Evolutionary conservation across 192 early-diverging fungal genomes (phyloP).

Genomic region (Endogone sp.): DNA sequence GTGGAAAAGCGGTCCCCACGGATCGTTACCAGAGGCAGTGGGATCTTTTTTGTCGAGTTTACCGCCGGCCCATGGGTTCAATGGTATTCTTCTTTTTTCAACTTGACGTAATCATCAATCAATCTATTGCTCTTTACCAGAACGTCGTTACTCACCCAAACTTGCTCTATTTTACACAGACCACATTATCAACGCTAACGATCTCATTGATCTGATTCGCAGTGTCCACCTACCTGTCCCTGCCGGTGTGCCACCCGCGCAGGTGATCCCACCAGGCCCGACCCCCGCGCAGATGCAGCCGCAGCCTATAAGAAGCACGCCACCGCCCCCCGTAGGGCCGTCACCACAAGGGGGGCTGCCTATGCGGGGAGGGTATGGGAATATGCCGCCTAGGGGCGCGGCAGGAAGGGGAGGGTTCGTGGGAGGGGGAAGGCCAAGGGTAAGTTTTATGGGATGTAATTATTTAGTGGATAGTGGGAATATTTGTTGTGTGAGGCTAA

Average conservation of each 20-base stretch:
- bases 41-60: conserved; percentile 41
- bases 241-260: conserved; percentile 2
- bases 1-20: conserved; percentile 30
- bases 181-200: conserved; percentile 30
- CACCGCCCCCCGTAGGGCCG: conserved; percentile 8
- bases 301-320: conserved; percentile 19
- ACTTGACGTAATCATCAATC: neutral
- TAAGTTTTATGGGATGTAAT: conserved; percentile 8
- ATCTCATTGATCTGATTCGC: conserved; percentile 40
- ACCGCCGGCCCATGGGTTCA: conserved; percentile 36
- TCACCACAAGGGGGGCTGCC: conserved; percentile 16
- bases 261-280: conserved; percentile 11
- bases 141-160: no score
- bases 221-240: conserved; percentile 37
- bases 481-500: conserved; percentile 10
- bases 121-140: no score
- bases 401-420: conserved; percentile 8
- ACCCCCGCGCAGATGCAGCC: conserved; percentile 4
- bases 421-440: conserved; percentile 27
- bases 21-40: conserved; percentile 38
- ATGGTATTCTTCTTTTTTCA: conserved; percentile 18
- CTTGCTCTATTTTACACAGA: no score
- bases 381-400: neutral
- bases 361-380: conserved; percentile 13
- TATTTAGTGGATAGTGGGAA: neutral